phyloP scores from a whole-genome alignment of 208 protist species.

The Trypanosoma grayi region DNA sequence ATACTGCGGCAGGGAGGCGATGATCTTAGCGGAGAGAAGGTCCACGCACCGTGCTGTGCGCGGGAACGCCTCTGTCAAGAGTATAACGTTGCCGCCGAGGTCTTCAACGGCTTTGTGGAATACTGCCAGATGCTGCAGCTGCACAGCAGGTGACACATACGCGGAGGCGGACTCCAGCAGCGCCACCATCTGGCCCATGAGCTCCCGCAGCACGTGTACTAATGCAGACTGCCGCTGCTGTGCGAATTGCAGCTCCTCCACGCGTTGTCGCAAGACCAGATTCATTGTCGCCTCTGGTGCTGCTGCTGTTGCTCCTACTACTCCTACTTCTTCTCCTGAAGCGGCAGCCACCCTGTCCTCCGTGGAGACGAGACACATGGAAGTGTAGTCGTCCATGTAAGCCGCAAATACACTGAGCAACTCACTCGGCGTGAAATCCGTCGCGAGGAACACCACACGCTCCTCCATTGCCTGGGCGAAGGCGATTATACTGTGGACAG shows the following conservation, averaged over 20 bases:
- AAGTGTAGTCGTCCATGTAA: slow-evolving; percentile 50
- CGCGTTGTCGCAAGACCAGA: neutral
- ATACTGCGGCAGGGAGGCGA: slow-evolving; percentile 38
- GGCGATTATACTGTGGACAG: slow-evolving; percentile 28
- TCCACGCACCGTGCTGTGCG: slow-evolving; percentile 34
- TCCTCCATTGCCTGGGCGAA: slow-evolving; percentile 56
- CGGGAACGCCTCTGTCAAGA: slow-evolving; percentile 35
- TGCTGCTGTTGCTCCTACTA: neutral
- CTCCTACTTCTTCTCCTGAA: neutral
- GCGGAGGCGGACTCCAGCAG: slow-evolving; percentile 54
- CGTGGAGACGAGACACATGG: slow-evolving; percentile 23
- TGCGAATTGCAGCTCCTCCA: slow-evolving; percentile 36
- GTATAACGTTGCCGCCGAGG: slow-evolving; percentile 6
- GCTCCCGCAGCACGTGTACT: slow-evolving; percentile 42
- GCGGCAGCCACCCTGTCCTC: neutral
- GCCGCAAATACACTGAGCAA: slow-evolving; percentile 69
- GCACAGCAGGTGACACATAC: slow-evolving; percentile 52
- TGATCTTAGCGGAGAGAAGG: slow-evolving; percentile 50
- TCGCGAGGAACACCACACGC: slow-evolving; percentile 71
- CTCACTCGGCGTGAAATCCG: slow-evolving; percentile 76
- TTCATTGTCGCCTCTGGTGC: neutral
- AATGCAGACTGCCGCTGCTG: slow-evolving; percentile 40
- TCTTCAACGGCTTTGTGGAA: slow-evolving; percentile 33
- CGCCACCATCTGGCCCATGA: slow-evolving; percentile 58
- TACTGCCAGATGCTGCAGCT: slow-evolving; percentile 60